phyloP scores from a whole-genome alignment of 2,329 filamentous ascomycete genomes.

The Ophiostoma novo-ulmi region DNA sequence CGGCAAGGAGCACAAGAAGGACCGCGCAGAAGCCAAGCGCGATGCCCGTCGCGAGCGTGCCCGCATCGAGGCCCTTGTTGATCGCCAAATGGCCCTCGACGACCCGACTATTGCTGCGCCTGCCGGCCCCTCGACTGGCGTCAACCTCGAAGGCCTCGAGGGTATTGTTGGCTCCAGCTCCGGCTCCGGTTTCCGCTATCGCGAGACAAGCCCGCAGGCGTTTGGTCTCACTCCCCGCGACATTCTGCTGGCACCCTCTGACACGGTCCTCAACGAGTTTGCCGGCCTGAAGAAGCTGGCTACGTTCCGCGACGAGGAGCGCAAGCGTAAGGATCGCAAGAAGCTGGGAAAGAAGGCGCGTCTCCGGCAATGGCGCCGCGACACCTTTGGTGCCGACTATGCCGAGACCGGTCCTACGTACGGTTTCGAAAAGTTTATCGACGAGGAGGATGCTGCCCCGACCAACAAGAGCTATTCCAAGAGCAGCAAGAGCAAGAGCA shows the following conservation, averaged over 20 bases:
- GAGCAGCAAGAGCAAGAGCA: conserved; percentile 30
- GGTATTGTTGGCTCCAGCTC: conserved; percentile 37
- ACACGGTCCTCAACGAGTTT: conserved; percentile 80
- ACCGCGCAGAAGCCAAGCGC: conserved; percentile 56
- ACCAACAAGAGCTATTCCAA: conserved; percentile 33
- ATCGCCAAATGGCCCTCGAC: conserved; percentile 72
- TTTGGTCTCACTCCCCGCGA: conserved; percentile 88
- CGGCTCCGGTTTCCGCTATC: conserved; percentile 67
- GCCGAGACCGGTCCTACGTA: conserved; percentile 54
- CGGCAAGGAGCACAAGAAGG: conserved; percentile 55
- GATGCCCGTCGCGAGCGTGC: conserved; percentile 74
- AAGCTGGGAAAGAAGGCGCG: conserved; percentile 87
- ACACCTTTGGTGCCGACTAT: conserved; percentile 56
- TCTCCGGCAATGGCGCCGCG: conserved; percentile 74
- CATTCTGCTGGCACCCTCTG: conserved; percentile 81
- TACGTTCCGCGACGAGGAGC: conserved; percentile 77
- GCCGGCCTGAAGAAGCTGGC: conserved; percentile 94
- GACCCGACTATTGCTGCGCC: conserved; percentile 45
- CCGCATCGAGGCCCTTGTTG: conserved; percentile 80
- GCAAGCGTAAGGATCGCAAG: conserved; percentile 87
- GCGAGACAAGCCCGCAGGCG: conserved; percentile 82
- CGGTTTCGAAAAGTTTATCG: conserved; percentile 44
- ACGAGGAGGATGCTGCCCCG: conserved; percentile 26
- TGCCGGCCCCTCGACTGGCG: conserved; percentile 25
- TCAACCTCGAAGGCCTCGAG: conserved; percentile 19